Conservation (phyloP, 2,329 filamentous ascomycete species). For the Clarireedia homoeocarpa region DNA sequence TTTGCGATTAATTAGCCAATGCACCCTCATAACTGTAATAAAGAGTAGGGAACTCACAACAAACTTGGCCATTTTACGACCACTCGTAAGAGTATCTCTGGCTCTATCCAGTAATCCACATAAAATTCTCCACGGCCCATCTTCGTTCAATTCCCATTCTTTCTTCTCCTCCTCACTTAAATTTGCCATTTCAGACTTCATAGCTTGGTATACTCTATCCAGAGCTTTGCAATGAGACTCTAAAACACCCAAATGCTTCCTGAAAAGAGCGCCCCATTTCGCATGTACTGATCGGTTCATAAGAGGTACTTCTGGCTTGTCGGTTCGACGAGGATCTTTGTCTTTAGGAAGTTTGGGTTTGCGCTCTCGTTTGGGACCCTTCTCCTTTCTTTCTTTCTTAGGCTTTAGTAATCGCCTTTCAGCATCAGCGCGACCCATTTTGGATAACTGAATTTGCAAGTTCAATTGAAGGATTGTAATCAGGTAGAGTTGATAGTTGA, state of each 20-base stretch:
- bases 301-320: slow-evolving; percentile 9
- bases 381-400: slow-evolving; percentile 3
- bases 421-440: slow-evolving; percentile 1
- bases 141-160: slow-evolving; percentile 20
- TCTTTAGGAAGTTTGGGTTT: slow-evolving; percentile 4
- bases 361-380: neutral
- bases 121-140: slow-evolving; percentile 22
- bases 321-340: slow-evolving; percentile 8
- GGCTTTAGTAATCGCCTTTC: neutral
- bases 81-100: slow-evolving; percentile 14
- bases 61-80: slow-evolving; percentile 14
- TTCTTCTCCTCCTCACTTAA: slow-evolving; percentile 17
- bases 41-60: slow-evolving; percentile 17
- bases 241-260: slow-evolving; percentile 22
- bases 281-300: slow-evolving; percentile 28
- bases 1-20: slow-evolving; percentile 3
- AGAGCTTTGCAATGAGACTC: slow-evolving; percentile 21
- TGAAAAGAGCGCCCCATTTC: slow-evolving; percentile 28
- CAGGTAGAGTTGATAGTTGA: neutral
- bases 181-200: slow-evolving; percentile 14
- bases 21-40: neutral
- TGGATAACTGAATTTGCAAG: neutral
- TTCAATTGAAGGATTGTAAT: neutral
- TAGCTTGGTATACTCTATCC: slow-evolving; percentile 17
- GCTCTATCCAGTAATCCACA: slow-evolving; percentile 21